Evolutionary conservation across 2,329 filamentous ascomycete species (phyloP), one percentile per base, ranked within the genome.

Genomic region (Thelonectria olida): DNA sequence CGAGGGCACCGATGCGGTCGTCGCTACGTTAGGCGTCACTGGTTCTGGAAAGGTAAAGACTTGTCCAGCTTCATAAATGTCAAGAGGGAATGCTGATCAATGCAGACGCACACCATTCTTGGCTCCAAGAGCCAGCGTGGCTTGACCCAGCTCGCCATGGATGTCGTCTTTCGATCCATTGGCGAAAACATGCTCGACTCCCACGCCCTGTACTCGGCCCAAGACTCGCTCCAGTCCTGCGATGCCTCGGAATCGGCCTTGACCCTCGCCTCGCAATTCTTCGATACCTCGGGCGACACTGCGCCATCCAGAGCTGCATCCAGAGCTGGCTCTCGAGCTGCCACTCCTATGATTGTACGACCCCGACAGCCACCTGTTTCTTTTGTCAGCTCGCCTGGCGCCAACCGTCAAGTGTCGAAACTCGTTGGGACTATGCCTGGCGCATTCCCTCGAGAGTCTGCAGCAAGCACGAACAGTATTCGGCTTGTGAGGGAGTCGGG

Each of bases 21-120:
- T 99, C 54, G 96, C 96, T 27, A 98, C 96, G 7, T 78, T 99
- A 59, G 96, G 96, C 15, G 93, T 97, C 42, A 97, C 95, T 7
- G 96, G 96, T 12, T 97, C 94, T 50, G 96, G 96, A 76, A 99
- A 99, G 89, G 95, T 97, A 71, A 49, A 72, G 60, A 44, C 55
- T 31, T 28, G 9, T 3, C 36, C 23, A 17, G 3, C 41, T 36
- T 20, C 42, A 22, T 20, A 53, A 23, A 36, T 58, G 59, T 15
- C 65, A 31, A n/a, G n/a, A n/a, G n/a, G n/a, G n/a, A n/a, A 7
- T 20, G 48, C 58, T 49, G 48, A 63, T 48, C 34, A 27, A 38
- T 31, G 20, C 73, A 97, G 95, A 96, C 92, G 65, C 95, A 99
- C 76, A 99, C 96, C 1, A 97, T 98, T 62, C 86, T 99, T 15